phyloP scores from a whole-genome alignment of 2,329 filamentous ascomycete genomes.

The Penicillium verrucosum region DNA sequence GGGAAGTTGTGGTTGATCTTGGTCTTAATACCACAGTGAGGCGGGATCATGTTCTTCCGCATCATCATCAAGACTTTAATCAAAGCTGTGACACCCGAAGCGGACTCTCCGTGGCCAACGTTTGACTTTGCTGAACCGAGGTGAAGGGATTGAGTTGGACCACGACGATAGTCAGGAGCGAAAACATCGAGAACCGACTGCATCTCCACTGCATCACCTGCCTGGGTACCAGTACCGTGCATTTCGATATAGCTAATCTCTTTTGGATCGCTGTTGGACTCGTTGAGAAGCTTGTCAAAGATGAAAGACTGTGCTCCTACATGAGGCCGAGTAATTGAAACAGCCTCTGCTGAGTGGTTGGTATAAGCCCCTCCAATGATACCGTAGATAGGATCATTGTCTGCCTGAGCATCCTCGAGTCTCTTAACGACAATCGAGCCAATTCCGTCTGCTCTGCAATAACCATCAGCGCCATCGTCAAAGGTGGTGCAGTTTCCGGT shows the following conservation, averaged over 20 bases:
- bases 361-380: conserved; percentile 72
- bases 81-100: conserved; percentile 50
- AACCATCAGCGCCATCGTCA: conserved; percentile 75
- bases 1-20: conserved; percentile 49
- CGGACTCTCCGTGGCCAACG: conserved; percentile 61
- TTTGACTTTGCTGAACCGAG: conserved; percentile 65
- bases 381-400: conserved; percentile 68
- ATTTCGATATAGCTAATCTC: conserved; percentile 84
- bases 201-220: conserved; percentile 80
- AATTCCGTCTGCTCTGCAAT: conserved; percentile 75
- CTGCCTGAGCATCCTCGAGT: conserved; percentile 71
- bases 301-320: conserved; percentile 70
- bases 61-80: conserved; percentile 42
- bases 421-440: conserved; percentile 75
- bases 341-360: conserved; percentile 77
- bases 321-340: conserved; percentile 81
- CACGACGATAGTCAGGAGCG: conserved; percentile 51
- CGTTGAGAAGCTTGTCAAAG: conserved; percentile 66
- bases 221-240: conserved; percentile 85
- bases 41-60: conserved; percentile 32
- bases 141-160: conserved; percentile 52
- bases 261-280: conserved; percentile 70
- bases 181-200: conserved; percentile 66
- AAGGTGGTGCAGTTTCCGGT: conserved; percentile 76
- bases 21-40: conserved; percentile 38